Percentiles rank a stretch among this genome's conserved stretches.
phyloP scores from a whole-genome alignment of 169 alveolate species.

The Hepatocystis sp. region DNA sequence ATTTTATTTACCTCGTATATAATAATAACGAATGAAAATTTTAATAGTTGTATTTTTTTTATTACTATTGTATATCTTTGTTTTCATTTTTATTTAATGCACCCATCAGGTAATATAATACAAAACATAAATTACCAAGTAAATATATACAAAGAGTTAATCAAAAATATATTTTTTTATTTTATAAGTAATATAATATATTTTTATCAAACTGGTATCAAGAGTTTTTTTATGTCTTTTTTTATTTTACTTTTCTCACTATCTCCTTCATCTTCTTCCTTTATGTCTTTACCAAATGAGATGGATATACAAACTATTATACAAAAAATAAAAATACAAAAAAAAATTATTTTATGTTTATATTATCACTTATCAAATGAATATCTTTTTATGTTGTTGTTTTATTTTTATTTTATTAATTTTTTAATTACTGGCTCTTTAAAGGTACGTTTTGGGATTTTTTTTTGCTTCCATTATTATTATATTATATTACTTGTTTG shows the following conservation, averaged over 20 bases:
- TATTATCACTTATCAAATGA: constrained; percentile 39
- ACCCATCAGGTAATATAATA: constrained; percentile 26
- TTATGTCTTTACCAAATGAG: constrained; percentile 17
- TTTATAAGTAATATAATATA: constrained; percentile 6
- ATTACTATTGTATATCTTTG: constrained; percentile 22
- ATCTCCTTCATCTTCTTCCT: constrained; percentile 11
- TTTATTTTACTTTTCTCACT: constrained; percentile 10
- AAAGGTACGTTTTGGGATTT: no score
- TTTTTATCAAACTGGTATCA: constrained; percentile 54
- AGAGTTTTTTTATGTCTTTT: constrained; percentile 18
- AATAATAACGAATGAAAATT: constrained; percentile 15
- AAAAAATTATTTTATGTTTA: constrained; percentile 55
- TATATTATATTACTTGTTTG: no score
- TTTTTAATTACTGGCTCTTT: no score
- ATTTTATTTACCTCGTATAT: constrained; percentile 52
- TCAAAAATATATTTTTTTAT: constrained; percentile 2
- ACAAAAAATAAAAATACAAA: constrained; percentile 38
- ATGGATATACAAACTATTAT: constrained; percentile 4
- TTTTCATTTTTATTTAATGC: constrained; percentile 54
- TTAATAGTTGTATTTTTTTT: constrained; percentile 12
- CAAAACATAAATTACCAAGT: constrained; percentile 44
- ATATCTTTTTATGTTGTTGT: constrained; percentile 26
- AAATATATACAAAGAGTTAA: constrained; percentile 4
- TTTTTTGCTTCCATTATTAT: no score
- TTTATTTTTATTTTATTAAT: no score